phyloP scores from a whole-genome alignment of 2,329 filamentous ascomycete species.

The Aphanoascus verrucosus region DNA sequence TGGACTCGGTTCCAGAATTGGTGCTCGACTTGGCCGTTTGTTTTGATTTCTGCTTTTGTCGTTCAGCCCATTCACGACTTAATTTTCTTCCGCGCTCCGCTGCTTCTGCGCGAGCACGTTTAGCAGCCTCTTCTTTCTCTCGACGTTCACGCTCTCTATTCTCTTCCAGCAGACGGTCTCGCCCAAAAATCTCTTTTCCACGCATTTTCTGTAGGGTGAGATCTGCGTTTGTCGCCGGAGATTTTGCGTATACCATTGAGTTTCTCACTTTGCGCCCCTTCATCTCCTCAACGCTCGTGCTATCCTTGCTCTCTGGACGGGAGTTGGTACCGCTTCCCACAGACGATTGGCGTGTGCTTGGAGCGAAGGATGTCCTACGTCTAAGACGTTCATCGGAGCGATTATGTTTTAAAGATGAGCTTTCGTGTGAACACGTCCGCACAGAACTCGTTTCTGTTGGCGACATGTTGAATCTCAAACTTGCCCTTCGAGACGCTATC shows the following conservation, averaged over 20 bases:
- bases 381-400: conserved; percentile 15
- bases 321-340: neutral
- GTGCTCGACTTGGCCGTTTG: neutral
- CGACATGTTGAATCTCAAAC: neutral
- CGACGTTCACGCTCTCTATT: conserved; percentile 21
- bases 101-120: conserved; percentile 26
- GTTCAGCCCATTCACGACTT: conserved; percentile 29
- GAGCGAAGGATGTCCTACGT: conserved; percentile 14
- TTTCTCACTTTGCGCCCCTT: conserved; percentile 1
- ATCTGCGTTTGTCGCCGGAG: conserved; percentile 11
- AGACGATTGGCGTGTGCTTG: neutral
- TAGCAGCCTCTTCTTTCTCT: conserved; percentile 26
- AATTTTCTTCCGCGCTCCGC: conserved; percentile 26
- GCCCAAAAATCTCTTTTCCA: conserved; percentile 24
- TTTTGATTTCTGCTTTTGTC: conserved; percentile 17
- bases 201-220: conserved; percentile 18
- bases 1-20: neutral
- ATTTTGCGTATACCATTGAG: conserved; percentile 16
- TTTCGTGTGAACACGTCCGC: conserved; percentile 10
- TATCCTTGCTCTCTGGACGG: neutral
- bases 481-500: neutral
- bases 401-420: conserved; percentile 1
- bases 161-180: conserved; percentile 19
- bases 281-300: neutral
- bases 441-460: conserved; percentile 6